Base-by-base conservation (phyloP, 306 rosid genomes). In the Cicer yamashitae region DNA sequence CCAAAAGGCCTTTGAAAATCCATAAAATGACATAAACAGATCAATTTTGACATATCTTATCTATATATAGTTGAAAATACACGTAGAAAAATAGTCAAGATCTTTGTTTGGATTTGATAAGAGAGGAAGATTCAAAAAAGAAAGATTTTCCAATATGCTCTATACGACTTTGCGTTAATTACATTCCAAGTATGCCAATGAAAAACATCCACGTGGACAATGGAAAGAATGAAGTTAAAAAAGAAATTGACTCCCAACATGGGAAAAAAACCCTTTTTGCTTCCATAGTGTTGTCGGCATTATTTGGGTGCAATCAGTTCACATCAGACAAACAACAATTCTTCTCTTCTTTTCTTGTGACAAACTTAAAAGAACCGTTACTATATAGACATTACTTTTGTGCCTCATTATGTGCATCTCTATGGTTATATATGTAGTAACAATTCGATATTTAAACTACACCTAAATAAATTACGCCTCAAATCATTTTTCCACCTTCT, bases 271-370 rank as follows among this genome's bases (percentile, higher is more conserved):
- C 45, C 44, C 73, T 67, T 63, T 89, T 79, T 79, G 91, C 85
- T 85, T 80, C 73, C 7, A 77, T 75, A 64, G 89, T 77, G 85
- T 61, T 88, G 89, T 80, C 88, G 84, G 88, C 90, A 88, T 86
- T 70, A 83, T 83, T 82, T 77, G 82, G 84, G 85, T 73, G 82
- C 82, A 51, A 84, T 88, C 75, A 79, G 76, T 73, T 83, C 80
- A 77, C 75, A 84, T 74, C 80, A 46, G 76, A 86, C 85, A 77
- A 81, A 86, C 85, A 77, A 81, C 51, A 73, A 46, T 78, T 22
- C 69, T n/a, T 38, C 77, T 80, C 77, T 60, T 50, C 13, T 30
- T 34, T 38, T 11, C 17, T 34, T 57, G 10, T 48, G 74, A 70
- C 54, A 82, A 73, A 82, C 56, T 56, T 50, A 79, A 82, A 61